These are phyloP conservation scores for Coccomyxa sp. DNA, from an alignment of 139 green algal species.

Conservation along the genomic window DNA sequence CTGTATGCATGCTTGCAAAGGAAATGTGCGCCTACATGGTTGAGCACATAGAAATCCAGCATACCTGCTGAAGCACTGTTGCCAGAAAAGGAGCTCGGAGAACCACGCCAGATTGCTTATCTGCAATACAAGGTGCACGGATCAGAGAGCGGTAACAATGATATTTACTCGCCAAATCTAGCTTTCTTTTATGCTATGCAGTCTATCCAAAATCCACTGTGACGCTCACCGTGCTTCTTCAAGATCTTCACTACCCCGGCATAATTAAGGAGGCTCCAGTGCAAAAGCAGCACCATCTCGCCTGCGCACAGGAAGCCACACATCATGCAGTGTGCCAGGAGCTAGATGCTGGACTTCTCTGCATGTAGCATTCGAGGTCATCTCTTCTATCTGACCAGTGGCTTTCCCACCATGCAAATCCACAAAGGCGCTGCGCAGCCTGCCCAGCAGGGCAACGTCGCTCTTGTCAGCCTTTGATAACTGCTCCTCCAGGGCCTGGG, in stretches of 20 bases:
- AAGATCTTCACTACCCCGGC: slow-evolving; percentile 80
- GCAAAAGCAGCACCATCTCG: slow-evolving; percentile 68
- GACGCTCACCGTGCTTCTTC: slow-evolving; percentile 70
- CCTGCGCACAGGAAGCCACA: slow-evolving; percentile 33
- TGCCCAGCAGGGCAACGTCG: neutral
- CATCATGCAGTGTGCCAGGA: neutral
- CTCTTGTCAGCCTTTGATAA: neutral
- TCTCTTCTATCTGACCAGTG: neutral
- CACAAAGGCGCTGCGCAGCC: slow-evolving; percentile 5
- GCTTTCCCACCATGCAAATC: slow-evolving; percentile 21
- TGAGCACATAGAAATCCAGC: too few relatives aligned
- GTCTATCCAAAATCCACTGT: neutral
- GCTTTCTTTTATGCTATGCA: neutral
- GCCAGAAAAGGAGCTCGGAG: slow-evolving; percentile 54
- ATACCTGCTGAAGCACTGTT: slow-evolving; percentile 64
- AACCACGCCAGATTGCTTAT: slow-evolving; percentile 66
- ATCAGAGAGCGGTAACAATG: neutral
- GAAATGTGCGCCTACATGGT: too few relatives aligned
- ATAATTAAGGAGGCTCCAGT: slow-evolving; percentile 78
- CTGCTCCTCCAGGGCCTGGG: slow-evolving; percentile 41
- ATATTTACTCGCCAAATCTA: too few relatives aligned
- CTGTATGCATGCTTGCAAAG: neutral
- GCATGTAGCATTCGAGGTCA: neutral
- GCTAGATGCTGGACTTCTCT: slow-evolving; percentile 11
- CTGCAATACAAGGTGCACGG: slow-evolving; percentile 6